Evolutionary conservation across 345 rosid species (phyloP), one percentile per base, ranked within the genome.

Genomic region (Microcos paniculata): DNA sequence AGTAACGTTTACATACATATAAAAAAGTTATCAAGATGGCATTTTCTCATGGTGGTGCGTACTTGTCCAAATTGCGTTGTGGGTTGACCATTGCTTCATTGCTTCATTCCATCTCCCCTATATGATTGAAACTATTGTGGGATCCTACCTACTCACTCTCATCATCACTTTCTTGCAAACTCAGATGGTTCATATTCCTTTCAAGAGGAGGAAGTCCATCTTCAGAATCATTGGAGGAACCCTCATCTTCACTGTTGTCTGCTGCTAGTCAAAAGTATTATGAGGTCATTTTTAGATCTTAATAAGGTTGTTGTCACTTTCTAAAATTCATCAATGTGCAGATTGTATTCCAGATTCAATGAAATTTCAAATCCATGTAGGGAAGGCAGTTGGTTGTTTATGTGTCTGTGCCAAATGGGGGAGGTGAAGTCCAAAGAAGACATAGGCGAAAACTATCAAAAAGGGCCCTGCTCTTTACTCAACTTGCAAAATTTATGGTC

Each of bases 171-270:
- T 86, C 97, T 31, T 76, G 42, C 55, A 88, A 55, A 75, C 72
- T 78, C 75, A 91, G 56, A 84, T 92, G 98, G 85, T 92, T 96
- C 87, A 87, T 78, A 73, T 94, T 92, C 82, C 87, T 96, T 84
- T 91, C 93, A 1, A 92, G 85, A 55, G 98, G 97, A 30, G 97
- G 99, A 74, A 94, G 94, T 42, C 88, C 94, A 21, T 90, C 92
- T 8, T 92, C 97, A 7, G 93, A 90, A 79, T 89, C 90, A 31
- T 86, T 76, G 45, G 81, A 82, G 43, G 84, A 81, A 49, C 78
- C 89, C 62, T 79, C 88, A 12, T 82, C 86, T 79, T 83, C 73
- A 43, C 63, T 62, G 52, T 11, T 26, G 61, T 64, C 76, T 23
- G 70, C 86, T 70, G 69, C 84, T 68, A 52, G 21, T 35, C 40